phyloP scores from a whole-genome alignment of 148 eudicot genomes.

The Tetragonia tetragonoides region DNA sequence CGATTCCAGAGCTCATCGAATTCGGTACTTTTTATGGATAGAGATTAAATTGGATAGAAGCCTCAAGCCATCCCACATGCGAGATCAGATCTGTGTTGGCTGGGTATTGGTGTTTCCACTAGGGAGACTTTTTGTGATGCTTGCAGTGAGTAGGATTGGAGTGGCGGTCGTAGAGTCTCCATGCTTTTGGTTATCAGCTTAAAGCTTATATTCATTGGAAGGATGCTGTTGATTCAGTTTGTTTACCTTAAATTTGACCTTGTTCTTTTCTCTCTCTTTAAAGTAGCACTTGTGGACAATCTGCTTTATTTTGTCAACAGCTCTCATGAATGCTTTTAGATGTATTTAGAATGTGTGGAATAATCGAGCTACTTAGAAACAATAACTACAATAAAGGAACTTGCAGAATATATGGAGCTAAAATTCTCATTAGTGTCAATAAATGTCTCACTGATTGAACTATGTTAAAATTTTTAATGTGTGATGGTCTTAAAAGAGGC shows the following conservation, averaged over 20 bases:
- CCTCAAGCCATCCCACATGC: background rate
- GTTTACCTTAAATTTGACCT: no score
- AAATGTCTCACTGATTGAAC: background rate
- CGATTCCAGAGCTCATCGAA: no score
- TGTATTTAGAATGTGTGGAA: background rate
- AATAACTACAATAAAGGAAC: background rate
- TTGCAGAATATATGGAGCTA: background rate
- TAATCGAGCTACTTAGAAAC: background rate
- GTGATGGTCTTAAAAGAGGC: background rate
- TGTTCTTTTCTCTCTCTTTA: background rate
- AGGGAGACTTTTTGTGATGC: background rate
- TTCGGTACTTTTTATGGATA: background rate
- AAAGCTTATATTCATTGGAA: background rate
- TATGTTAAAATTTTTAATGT: background rate
- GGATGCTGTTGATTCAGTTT: background rate
- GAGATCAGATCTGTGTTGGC: background rate
- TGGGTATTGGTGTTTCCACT: no score
- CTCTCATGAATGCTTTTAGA: background rate
- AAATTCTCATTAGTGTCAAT: background rate
- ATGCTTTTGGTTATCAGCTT: no score
- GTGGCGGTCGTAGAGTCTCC: no score
- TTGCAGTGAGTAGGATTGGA: background rate
- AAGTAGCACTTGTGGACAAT: background rate
- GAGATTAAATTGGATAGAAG: background rate
- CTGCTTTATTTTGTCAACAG: background rate